Base-by-base conservation (phyloP, 768 basidiomycete genomes). In the Pleurotus ostreatus region DNA sequence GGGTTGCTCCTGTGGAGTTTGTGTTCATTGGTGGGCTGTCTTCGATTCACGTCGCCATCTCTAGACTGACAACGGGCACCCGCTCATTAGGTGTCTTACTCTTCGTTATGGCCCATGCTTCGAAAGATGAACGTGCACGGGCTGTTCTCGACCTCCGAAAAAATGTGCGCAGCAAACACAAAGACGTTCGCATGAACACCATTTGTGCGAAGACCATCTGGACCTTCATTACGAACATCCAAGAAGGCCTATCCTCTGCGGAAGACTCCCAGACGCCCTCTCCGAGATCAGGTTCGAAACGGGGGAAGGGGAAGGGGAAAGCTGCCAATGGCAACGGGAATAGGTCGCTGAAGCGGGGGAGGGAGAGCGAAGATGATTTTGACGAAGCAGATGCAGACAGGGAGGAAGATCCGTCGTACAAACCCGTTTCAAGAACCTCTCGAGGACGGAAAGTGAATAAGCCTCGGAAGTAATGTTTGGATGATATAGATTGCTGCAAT, bases 1-100 rank as follows among this genome's bases (percentile, higher is more conserved):
- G 83, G 23, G 77, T 92, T 40, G 83, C 88, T 1, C 88, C 88
- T 1, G 82, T 86, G 6, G 87, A 91, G 63, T 89, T 93, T 65
- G 82, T 92, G 30, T 92, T 88, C 67, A 84, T 91, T 41, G 89
- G 92, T 92, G 63, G 58, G 77, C 70, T 11, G 16, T 25, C 23
- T 25, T 25, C 4, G 23, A 25, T 25, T 25, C 23, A 25, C 5
- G 23, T 25, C 5, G 9, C 4, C 30, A 30, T 30, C 30, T 18
- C 39, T 23, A 15, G 15, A 15, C 18, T 4, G 46, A 25, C 23
- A 25, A 25, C 1, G 23, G 23, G 23, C 23, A 25, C 20, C 13
- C 55, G n/a, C 47, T 58, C 30, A 13, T 2, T 55, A 92, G 91
- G 89, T 56, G 82, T 91, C 18, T 66, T 90, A 11, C 73, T 92